phyloP scores from a whole-genome alignment of 2,329 filamentous ascomycete genomes.

The Cytospora leucostoma region DNA sequence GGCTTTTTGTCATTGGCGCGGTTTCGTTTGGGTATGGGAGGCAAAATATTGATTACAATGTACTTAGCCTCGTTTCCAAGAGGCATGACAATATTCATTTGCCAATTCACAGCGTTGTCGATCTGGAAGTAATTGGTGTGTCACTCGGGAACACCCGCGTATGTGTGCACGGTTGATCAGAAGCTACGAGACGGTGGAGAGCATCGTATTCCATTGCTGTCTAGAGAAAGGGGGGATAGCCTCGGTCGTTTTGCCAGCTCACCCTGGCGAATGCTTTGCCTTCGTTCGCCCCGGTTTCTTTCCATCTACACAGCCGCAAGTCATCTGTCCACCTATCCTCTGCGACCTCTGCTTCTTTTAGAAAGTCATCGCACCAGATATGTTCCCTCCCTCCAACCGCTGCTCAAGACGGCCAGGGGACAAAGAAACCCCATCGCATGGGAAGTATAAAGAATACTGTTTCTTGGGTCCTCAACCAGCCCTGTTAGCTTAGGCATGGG shows the following conservation, averaged over 20 bases:
- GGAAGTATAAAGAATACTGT: too few relatives aligned
- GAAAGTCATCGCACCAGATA: too few relatives aligned
- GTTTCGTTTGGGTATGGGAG: slow-evolving; percentile 14
- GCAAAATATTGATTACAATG: slow-evolving; percentile 7
- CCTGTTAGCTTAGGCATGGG: too few relatives aligned
- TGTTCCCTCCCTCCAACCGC: too few relatives aligned
- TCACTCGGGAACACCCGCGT: not conserved
- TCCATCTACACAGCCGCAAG: not conserved
- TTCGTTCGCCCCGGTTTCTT: not conserved
- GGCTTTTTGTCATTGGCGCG: slow-evolving; percentile 25
- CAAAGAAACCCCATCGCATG: too few relatives aligned
- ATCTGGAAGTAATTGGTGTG: not conserved
- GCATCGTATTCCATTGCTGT: too few relatives aligned
- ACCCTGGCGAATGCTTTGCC: not conserved
- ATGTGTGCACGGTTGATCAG: not conserved
- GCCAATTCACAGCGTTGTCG: not conserved
- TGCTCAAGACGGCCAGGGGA: too few relatives aligned
- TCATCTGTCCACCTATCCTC: too few relatives aligned
- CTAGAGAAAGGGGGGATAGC: not conserved
- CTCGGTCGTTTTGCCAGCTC: not conserved
- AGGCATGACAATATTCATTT: not conserved
- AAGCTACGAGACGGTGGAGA: not conserved
- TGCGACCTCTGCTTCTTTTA: too few relatives aligned
- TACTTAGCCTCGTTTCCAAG: not conserved
- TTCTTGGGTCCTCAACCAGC: too few relatives aligned